These are phyloP conservation scores for Cryptosporidium tyzzeri DNA, from an alignment of 169 alveolate genomes.

Conservation along the genomic window DNA sequence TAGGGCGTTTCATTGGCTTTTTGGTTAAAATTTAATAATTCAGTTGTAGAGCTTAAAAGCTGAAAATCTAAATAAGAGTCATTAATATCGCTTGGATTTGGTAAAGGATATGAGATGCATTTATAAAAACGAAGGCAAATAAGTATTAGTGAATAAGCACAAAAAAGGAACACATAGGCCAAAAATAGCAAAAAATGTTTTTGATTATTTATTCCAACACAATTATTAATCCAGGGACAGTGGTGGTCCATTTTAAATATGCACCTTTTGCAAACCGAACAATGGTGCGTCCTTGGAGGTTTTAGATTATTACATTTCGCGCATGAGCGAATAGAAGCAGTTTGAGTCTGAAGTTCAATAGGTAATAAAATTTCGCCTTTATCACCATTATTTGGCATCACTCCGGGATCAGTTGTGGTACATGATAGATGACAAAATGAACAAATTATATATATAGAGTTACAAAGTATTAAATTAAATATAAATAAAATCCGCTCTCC, in stretches of 20 bases:
- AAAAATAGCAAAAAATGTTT: conserved; percentile 83
- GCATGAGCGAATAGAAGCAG: conserved; percentile 74
- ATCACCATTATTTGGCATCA: conserved; percentile 39
- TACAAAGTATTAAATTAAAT: conserved; percentile 20
- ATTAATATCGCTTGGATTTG: conserved; percentile 10
- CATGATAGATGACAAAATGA: conserved; percentile 37
- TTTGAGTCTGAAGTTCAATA: conserved; percentile 65
- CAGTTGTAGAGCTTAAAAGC: neutral
- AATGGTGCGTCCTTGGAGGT: conserved; percentile 92
- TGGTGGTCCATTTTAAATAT: conserved; percentile 93
- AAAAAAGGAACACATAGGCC: conserved; percentile 76
- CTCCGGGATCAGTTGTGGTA: conserved; percentile 70
- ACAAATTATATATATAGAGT: conserved; percentile 31
- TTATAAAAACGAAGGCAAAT: conserved; percentile 48
- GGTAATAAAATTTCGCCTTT: conserved; percentile 60
- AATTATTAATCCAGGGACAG: conserved; percentile 96
- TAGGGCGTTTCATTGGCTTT: neutral
- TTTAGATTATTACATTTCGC: conserved; percentile 80
- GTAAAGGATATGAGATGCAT: conserved; percentile 33
- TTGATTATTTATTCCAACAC: conserved; percentile 89
- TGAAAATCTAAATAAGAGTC: neutral
- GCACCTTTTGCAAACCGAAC: conserved; percentile 89
- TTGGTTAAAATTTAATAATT: neutral
- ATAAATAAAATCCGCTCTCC: conserved; percentile 6
- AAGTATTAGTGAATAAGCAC: conserved; percentile 29